These are phyloP conservation scores for Quercus gilva DNA, from an alignment of 306 rosid species.

Conservation along the genomic window DNA sequence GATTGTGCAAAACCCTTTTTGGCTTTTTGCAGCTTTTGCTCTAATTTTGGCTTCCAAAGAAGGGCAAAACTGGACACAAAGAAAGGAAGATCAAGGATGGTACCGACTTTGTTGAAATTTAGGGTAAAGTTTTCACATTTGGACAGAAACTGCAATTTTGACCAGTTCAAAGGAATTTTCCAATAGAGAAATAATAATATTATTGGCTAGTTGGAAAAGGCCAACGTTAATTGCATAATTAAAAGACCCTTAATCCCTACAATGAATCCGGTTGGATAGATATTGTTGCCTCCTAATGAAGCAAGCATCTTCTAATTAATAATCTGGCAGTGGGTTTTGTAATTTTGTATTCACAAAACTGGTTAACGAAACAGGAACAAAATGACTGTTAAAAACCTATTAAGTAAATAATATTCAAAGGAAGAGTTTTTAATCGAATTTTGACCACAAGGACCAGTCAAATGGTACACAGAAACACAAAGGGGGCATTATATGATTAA, in stretches of 20 bases:
- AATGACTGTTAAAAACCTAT: not conserved
- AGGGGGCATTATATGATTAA: not conserved
- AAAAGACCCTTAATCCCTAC: not conserved
- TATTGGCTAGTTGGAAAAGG: constrained; percentile 20
- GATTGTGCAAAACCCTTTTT: not conserved
- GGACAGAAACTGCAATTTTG: constrained; percentile 39
- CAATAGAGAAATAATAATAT: not conserved
- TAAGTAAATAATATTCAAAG: not conserved
- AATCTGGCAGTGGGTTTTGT: too few species aligned
- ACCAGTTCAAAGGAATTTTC: constrained; percentile 22
- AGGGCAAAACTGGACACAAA: not conserved
- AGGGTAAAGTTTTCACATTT: constrained; percentile 16
- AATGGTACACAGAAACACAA: not conserved
- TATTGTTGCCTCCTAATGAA: not conserved
- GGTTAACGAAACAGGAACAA: too few species aligned
- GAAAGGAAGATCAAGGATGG: not conserved
- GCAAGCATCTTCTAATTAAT: not conserved
- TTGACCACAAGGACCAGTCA: not conserved
- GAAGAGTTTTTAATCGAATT: not conserved
- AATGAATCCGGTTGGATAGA: not conserved
- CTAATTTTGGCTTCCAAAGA: not conserved
- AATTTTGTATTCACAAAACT: too few species aligned
- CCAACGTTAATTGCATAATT: constrained; percentile 13
- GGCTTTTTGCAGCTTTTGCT: constrained; percentile 7
- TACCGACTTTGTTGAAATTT: constrained; percentile 26